Percentiles rank a stretch among this genome's conserved stretches.
phyloP scores from a whole-genome alignment of 2,329 filamentous ascomycete genomes.

The Epichloe aotearoae region DNA sequence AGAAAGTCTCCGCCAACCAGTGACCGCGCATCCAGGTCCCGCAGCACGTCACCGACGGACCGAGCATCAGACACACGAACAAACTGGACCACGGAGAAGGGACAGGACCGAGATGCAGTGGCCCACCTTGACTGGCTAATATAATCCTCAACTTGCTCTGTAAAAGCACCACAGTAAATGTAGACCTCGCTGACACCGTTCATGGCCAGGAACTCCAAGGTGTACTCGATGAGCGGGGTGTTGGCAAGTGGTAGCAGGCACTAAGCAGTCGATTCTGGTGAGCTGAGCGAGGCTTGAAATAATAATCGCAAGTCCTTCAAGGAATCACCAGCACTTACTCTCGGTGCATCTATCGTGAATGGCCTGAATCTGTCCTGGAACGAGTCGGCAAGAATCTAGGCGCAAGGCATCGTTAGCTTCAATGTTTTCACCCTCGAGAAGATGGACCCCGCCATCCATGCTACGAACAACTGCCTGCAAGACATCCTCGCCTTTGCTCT shows the following conservation, averaged over 20 bases:
- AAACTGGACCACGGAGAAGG: slow-evolving; percentile 72
- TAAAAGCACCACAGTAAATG: slow-evolving; percentile 81
- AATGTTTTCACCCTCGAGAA: background rate
- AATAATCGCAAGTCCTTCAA: no score
- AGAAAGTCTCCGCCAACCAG: slow-evolving; percentile 85
- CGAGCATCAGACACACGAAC: slow-evolving; percentile 72
- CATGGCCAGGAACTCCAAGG: slow-evolving; percentile 88
- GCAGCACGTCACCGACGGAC: slow-evolving; percentile 86
- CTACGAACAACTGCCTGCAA: slow-evolving; percentile 39
- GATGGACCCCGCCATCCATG: slow-evolving; percentile 15
- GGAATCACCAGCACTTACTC: slow-evolving; percentile 37
- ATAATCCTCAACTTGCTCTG: slow-evolving; percentile 76
- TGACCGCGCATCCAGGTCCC: slow-evolving; percentile 77
- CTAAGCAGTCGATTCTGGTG: slow-evolving; percentile 28
- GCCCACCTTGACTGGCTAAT: slow-evolving; percentile 67
- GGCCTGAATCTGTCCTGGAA: slow-evolving; percentile 88
- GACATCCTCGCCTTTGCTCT: slow-evolving; percentile 44
- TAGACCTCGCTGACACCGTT: slow-evolving; percentile 91
- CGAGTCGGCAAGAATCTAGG: slow-evolving; percentile 76
- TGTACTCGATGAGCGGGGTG: slow-evolving; percentile 92
- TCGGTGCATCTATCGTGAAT: slow-evolving; percentile 76
- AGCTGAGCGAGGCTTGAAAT: background rate
- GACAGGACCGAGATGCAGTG: slow-evolving; percentile 36
- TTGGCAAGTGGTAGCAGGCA: slow-evolving; percentile 90
- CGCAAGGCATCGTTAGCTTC: slow-evolving; percentile 10